These are phyloP conservation scores for Suhomyces bolitotheri DNA, from an alignment of 1,139 yeast species.

Conservation along the genomic window DNA sequence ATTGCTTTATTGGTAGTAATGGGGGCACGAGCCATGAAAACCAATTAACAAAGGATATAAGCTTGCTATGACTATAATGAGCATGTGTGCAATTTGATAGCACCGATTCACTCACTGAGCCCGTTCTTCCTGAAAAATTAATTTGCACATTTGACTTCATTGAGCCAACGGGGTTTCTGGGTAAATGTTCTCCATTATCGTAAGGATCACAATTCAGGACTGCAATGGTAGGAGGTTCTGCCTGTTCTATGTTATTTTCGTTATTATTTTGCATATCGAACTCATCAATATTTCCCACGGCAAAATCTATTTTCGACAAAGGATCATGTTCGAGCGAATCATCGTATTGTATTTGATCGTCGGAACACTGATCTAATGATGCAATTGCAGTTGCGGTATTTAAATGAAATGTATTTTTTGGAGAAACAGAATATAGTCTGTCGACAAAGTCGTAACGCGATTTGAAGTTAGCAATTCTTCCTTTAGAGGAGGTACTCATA, in stretches of 20 bases:
- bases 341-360: slow-evolving; percentile 15
- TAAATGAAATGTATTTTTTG: slow-evolving; percentile 41
- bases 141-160: no score
- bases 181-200: no score
- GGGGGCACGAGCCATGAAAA: slow-evolving; percentile 29
- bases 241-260: no score
- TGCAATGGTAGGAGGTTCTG: no score
- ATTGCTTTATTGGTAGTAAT: slow-evolving; percentile 16
- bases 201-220: no score
- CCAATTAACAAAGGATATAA: slow-evolving; percentile 18
- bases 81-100: no score
- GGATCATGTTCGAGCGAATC: slow-evolving; percentile 16
- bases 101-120: no score
- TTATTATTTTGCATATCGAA: slow-evolving; percentile 5
- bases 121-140: no score
- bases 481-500: neutral
- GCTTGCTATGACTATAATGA: no score
- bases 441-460: slow-evolving; percentile 35
- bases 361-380: slow-evolving; percentile 16
- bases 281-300: slow-evolving; percentile 18
- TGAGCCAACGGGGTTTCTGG: no score
- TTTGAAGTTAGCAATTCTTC: slow-evolving; percentile 14
- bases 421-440: slow-evolving; percentile 42
- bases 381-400: slow-evolving; percentile 36
- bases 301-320: slow-evolving; percentile 7